Base-by-base conservation (phyloP, 2,329 filamentous ascomycete genomes). In the Plenodomus tracheiphilus region DNA sequence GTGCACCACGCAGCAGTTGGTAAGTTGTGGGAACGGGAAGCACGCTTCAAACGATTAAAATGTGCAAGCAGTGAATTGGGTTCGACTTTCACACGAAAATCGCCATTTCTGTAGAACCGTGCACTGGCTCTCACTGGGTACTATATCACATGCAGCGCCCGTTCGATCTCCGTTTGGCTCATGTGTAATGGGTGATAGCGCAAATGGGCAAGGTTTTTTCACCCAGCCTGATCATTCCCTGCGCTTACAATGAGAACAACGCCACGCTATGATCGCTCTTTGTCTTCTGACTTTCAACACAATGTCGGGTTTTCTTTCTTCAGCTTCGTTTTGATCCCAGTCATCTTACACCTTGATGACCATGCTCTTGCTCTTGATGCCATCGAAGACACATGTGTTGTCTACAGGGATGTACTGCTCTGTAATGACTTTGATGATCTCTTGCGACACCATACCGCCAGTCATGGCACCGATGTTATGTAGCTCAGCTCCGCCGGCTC, bases 381-480 rank as follows among this genome's bases (percentile, higher is more conserved):
- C 84, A 62, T 86, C 83, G 57, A 85, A 86, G 19, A 86, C 67
- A 60, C 82, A 85, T 0, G 80, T 83, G 51, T 85, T 85, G 66
- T 86, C 82, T 8, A 86, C 75, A 1, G 84, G 84, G 10, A 85
- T 76, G 64, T 86, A 87, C 70, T 87, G 84, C 62, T 81, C 79
- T n/a, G 84, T 87, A 38, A 93, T 83, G 71, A 85, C 81, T 70
- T 99, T 99, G 76, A 99, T 95, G 54, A 93, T 84, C 75, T 99
- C 94, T 74, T 99, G 95, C n/a, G 93, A 91, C 40, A 95, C 88
- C 77, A 99, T 88, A 2, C 94, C 95, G 22, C 94, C 95, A 1
- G 86, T 88, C 47, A 96, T 76, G 20, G 92, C 87, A 25, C 92
- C 88, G 47, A 95, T 89, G 69, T 97, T 97, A 76, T 99, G 94